Base-by-base conservation (phyloP, 306 rosid species). In the Dalbergia cultrata region DNA sequence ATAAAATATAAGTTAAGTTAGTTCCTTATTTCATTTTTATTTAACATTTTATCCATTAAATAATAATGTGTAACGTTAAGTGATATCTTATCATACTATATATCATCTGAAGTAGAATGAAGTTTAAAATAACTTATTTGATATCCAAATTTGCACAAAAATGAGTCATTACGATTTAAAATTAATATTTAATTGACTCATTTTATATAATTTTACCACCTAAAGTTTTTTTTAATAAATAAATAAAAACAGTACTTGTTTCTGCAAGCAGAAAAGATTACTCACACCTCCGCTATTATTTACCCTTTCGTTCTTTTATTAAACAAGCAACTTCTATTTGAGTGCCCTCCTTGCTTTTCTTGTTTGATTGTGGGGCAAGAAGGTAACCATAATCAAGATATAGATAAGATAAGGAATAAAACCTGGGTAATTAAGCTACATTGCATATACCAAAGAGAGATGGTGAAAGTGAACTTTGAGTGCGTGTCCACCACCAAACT, bases 401-500 rank as follows among this genome's bases (percentile, higher is more conserved):
- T 56, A 47, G 31, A 77, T 26, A 26, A 26, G 31, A 26, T 26
- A 26, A 26, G 31, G 31, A 26, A 26, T 26, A 26, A 26, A 77
- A 41, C 41, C 7, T 12, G 49, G 75, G 67, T 52, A 66, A 53
- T 37, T 53, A 31, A 13, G 35, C 1, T 31, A 37, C 4, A 9
- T 0, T 34, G 41, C 3, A 31, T 26, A 14, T 56, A 59, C n/a
- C 58, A 58, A 67, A 17, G 59, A 13, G 50, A 56, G 60, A 73
- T 31, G 75, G 75, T 74, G 69, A 81, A 81, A 65, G 52, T 57
- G 70, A 73, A 72, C 4, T 65, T 62, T 63, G 56, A 54, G 2
- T 57, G 58, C 22, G 18, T 13, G 13, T 72, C 57, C 34, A 77
- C 86, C 79, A 71, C 86, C 82, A 71, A 83, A 71, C 75, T 63